phyloP scores from a whole-genome alignment of 345 rosid genomes.

The Aegle marmelos region DNA sequence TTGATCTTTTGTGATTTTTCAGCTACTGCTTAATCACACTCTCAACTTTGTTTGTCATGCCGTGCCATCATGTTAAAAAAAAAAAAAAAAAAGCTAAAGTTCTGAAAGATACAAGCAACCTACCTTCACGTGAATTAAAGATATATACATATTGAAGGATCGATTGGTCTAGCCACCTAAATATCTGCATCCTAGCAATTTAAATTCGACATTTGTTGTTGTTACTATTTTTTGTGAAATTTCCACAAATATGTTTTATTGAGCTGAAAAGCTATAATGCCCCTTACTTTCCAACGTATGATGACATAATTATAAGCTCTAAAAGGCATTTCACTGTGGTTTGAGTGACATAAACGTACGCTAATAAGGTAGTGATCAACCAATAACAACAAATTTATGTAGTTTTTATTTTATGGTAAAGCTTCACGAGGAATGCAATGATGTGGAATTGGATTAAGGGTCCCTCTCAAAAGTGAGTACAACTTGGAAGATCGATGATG shows the following conservation, averaged over 20 bases:
- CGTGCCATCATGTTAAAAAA: constrained; percentile 5
- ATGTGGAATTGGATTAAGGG: constrained; percentile 20
- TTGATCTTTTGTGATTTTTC: neutral
- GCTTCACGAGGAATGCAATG: constrained; percentile 9
- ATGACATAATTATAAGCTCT: constrained; percentile 26
- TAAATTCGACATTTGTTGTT: too few relatives aligned
- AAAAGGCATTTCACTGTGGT: constrained; percentile 7
- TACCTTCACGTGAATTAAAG: constrained; percentile 31
- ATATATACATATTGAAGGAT: neutral
- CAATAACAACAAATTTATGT: neutral
- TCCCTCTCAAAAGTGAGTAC: constrained; percentile 19
- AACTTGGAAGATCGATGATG: constrained; percentile 3
- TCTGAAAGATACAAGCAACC: constrained; percentile 7
- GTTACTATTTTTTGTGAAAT: too few relatives aligned
- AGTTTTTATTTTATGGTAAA: constrained; percentile 1
- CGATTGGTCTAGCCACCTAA: neutral
- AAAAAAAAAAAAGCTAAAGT: constrained; percentile 8
- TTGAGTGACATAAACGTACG: neutral
- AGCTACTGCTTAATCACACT: constrained; percentile 15
- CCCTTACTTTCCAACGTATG: constrained; percentile 13
- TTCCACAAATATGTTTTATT: neutral
- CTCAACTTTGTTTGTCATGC: constrained; percentile 19
- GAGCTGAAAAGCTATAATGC: neutral
- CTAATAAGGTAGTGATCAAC: constrained; percentile 4
- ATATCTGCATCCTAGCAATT: neutral